Base-by-base conservation (phyloP, 2,329 filamentous ascomycete species). In the Diaporthe ilicicola region DNA sequence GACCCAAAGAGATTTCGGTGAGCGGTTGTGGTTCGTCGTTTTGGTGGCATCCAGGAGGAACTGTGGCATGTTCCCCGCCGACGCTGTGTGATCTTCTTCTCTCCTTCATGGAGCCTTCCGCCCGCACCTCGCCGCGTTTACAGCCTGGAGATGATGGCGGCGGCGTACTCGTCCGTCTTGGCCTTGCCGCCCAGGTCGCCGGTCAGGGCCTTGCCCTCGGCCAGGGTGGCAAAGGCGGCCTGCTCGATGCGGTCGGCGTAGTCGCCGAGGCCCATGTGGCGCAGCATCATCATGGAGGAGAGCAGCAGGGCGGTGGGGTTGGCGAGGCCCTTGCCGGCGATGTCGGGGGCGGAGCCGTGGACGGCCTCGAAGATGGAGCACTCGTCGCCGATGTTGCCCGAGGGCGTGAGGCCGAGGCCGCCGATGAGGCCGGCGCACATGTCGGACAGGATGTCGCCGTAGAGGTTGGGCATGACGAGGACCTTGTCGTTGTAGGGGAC, bases 331-430 rank as follows among this genome's bases (percentile, higher is more conserved):
- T 98, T 94, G 84, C 95, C 95, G 75, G 94, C 94, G 82, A 98
- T 98, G 84, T 98, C 95, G 73, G 95, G 95, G 72, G 95, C 95
- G 76, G 94, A 97, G 78, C 95, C 95, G 88, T 99, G 96, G 79
- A 99, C 96, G 79, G 96, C 96, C 88, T 99, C 96, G 87, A 99
- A 99, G 87, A 98, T 98, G 82, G 94, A 97, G 92, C 94, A 98
- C 88, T 97, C 93, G 85, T 98, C 94, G 84, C 94, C 96, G 81
- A 98, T 98, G 90, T 99, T 99, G 80, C 95, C 96, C 48, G 95
- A 98, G 75, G 96, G 96, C 48, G 96, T 98, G 66, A 99, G 91
- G 82, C 96, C 96, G 75, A 99, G 93, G 84, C 96, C 96, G 82
- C 96, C 96, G 79, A 99, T 98, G 77, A 99, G 89, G 86, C 96